phyloP scores from a whole-genome alignment of 2,329 filamentous ascomycete species.

The Arthrobotrys iridis region DNA sequence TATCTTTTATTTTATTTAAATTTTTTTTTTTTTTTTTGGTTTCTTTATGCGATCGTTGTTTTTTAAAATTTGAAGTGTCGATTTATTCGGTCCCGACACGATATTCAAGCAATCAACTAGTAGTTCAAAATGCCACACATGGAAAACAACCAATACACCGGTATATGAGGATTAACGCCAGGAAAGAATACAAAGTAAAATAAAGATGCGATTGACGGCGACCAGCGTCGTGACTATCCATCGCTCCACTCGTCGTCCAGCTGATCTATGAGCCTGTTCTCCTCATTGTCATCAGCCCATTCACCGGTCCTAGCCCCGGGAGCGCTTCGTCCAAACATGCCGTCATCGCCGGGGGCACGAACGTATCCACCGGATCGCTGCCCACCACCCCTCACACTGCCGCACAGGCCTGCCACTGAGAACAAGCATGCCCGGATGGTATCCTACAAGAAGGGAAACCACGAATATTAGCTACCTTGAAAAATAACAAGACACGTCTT shows the following conservation, averaged over 20 bases:
- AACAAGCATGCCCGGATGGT: conserved; percentile 33
- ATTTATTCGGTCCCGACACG: too few relatives aligned
- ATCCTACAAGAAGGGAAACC: conserved; percentile 24
- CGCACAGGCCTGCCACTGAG: conserved; percentile 18
- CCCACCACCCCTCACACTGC: conserved; percentile 22
- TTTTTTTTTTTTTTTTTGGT: too few relatives aligned
- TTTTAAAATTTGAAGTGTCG: too few relatives aligned
- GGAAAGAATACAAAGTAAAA: background rate
- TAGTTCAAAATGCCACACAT: too few relatives aligned
- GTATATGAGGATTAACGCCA: background rate
- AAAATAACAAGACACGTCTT: background rate
- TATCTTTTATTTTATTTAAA: too few relatives aligned
- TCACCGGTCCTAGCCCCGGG: conserved; percentile 7
- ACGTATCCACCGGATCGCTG: conserved; percentile 23
- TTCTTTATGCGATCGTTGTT: too few relatives aligned
- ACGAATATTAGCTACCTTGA: conserved; percentile 35
- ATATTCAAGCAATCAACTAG: too few relatives aligned
- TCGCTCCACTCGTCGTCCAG: conserved; percentile 53
- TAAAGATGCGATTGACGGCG: background rate
- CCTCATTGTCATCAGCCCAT: conserved; percentile 50
- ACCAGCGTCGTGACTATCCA: background rate
- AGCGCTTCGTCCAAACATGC: conserved; percentile 18
- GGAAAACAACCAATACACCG: too few relatives aligned
- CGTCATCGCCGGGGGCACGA: conserved; percentile 8
- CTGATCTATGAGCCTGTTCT: conserved; percentile 53